These are phyloP conservation scores for Rhodotorula glutinis DNA, from an alignment of 1,284 basidiomycete species.

Conservation along the genomic window DNA sequence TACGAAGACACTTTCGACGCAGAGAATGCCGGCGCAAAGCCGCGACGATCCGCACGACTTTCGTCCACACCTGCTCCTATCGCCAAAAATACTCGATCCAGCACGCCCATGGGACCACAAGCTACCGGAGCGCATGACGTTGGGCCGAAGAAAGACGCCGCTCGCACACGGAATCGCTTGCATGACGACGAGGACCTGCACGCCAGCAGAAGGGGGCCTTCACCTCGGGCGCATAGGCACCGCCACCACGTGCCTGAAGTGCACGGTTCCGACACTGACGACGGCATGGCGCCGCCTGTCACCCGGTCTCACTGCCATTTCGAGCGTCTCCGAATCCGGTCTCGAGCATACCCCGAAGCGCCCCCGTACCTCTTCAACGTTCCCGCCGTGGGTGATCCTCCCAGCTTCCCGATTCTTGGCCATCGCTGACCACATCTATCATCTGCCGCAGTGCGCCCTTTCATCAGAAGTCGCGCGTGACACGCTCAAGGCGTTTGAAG, in stretches of 20 bases:
- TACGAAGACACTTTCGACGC: too few relatives aligned
- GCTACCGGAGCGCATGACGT: not conserved
- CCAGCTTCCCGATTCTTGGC: not conserved
- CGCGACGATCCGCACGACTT: not conserved
- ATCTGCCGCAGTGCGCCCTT: conserved; percentile 16
- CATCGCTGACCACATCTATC: not conserved
- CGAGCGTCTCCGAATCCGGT: conserved; percentile 6
- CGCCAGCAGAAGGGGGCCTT: too few relatives aligned
- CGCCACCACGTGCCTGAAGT: conserved; percentile 6
- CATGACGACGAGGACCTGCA: too few relatives aligned
- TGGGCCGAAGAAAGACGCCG: too few relatives aligned
- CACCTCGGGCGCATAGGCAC: not conserved
- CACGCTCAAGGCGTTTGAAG: conserved; percentile 2
- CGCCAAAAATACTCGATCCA: too few relatives aligned
- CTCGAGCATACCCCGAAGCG: not conserved
- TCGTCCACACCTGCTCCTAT: not conserved
- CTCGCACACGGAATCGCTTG: too few relatives aligned
- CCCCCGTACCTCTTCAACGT: conserved; percentile 17
- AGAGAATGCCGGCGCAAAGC: not conserved
- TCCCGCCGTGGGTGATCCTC: conserved; percentile 10
- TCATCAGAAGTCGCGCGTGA: conserved; percentile 7
- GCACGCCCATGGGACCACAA: too few relatives aligned
- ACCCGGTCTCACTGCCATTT: conserved; percentile 25
- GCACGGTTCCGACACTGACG: not conserved
- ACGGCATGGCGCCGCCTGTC: conserved; percentile 2